Conservation (phyloP, 2,329 filamentous ascomycete genomes). For the Ophiostoma sp. region DNA sequence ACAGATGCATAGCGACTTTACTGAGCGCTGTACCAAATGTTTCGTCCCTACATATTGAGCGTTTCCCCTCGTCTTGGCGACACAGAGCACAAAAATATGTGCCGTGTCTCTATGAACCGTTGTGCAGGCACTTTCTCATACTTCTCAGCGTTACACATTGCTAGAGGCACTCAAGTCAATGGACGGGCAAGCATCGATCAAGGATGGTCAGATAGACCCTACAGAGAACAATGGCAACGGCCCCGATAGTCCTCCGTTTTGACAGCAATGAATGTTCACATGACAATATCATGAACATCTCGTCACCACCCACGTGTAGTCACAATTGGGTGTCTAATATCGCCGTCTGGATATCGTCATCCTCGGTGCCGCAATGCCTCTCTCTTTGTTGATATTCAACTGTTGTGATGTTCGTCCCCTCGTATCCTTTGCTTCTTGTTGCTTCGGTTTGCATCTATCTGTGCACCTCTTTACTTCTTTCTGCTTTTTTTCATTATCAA, state of each 20-base stretch:
- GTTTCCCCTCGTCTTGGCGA: conserved; percentile 5
- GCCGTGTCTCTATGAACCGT: neutral
- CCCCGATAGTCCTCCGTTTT: neutral
- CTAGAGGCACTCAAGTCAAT: too few relatives aligned
- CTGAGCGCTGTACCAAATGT: neutral
- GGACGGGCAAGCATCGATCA: neutral
- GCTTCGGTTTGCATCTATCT: neutral
- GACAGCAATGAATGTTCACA: neutral
- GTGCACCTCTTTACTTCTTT: neutral
- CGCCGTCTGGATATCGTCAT: neutral
- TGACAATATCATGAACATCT: neutral
- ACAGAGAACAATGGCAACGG: neutral
- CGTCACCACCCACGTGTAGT: neutral
- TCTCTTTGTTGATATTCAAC: neutral
- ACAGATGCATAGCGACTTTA: neutral
- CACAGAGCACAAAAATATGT: neutral
- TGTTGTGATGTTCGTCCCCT: neutral
- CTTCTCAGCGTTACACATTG: neutral
- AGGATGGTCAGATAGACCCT: neutral
- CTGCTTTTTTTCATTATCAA: neutral
- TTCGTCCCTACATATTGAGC: neutral
- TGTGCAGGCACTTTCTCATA: neutral
- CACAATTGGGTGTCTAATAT: neutral
- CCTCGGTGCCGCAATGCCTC: too few relatives aligned
- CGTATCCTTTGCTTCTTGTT: neutral